A percentile compares a stretch with the other conserved stretches of the same genome.
These are phyloP conservation scores for Colletotrichum sp. DNA, from an alignment of 2,329 filamentous ascomycete genomes.

Conservation along the genomic window DNA sequence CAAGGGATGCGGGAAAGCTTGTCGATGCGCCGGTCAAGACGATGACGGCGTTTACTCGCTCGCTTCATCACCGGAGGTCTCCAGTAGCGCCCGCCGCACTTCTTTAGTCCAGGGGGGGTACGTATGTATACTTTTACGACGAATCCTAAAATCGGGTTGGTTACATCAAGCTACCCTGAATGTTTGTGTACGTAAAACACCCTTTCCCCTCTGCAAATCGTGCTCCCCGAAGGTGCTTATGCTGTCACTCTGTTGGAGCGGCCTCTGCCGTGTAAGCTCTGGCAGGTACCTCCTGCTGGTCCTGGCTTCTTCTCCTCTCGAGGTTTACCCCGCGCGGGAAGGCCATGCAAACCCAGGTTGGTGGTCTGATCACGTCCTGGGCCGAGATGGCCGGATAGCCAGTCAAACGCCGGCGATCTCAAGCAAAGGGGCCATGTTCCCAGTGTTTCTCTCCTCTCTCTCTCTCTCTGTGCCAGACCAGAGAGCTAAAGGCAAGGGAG, in stretches of 20 bases:
- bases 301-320: not conserved
- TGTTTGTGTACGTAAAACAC: not conserved
- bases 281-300: not conserved
- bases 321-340: constrained; percentile 11
- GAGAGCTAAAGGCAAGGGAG: not conserved
- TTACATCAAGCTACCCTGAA: not conserved
- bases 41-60: constrained; percentile 13
- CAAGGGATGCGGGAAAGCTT: constrained; percentile 24
- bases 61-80: not conserved
- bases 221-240: not conserved
- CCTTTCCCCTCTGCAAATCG: not conserved
- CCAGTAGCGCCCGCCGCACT: not conserved
- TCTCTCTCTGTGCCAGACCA: not conserved
- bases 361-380: constrained; percentile 10
- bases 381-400: constrained; percentile 1
- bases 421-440: not conserved
- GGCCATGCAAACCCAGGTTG: not conserved
- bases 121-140: not conserved
- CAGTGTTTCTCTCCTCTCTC: not conserved
- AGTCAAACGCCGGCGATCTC: constrained; percentile 16
- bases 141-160: not conserved
- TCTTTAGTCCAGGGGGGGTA: not conserved
- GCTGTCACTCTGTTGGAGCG: not conserved
- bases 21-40: constrained; percentile 11
- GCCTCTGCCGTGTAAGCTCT: not conserved